Evolutionary conservation across 2,329 filamentous ascomycete genomes (phyloP).

Genomic region (Neofusicoccum sp.): DNA sequence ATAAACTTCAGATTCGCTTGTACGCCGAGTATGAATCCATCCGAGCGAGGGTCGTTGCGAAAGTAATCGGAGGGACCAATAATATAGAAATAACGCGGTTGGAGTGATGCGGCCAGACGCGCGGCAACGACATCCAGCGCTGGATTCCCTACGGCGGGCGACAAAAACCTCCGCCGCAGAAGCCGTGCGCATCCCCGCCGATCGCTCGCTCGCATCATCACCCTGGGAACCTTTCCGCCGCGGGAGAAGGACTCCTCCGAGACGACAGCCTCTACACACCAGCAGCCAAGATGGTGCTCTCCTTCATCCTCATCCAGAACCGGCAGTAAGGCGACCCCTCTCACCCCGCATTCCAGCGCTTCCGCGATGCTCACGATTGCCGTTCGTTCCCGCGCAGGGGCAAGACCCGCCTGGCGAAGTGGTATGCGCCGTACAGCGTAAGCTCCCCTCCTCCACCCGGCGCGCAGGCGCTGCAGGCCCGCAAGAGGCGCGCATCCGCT

Average conservation of each 20-base stretch:
- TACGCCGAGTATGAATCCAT: too few relatives aligned
- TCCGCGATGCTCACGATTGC: not conserved
- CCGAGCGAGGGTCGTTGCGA: too few relatives aligned
- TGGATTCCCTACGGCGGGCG: constrained; percentile 4
- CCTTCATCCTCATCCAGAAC: constrained; percentile 89
- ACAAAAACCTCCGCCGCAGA: constrained; percentile 19
- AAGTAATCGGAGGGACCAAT: too few relatives aligned
- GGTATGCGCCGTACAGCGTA: constrained; percentile 94
- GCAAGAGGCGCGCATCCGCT: not conserved
- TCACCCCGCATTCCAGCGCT: not conserved
- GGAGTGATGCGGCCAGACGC: not conserved
- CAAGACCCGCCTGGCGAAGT: constrained; percentile 97
- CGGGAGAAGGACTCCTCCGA: not conserved
- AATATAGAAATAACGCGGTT: not conserved
- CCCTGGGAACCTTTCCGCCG: constrained; percentile 4
- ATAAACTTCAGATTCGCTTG: too few relatives aligned
- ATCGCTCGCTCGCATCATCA: constrained; percentile 7
- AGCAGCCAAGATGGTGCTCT: constrained; percentile 63
- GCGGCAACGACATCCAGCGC: not conserved
- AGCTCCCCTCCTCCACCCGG: constrained; percentile 30
- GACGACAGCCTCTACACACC: not conserved
- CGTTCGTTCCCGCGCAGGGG: constrained; percentile 61
- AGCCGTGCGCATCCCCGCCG: constrained; percentile 6
- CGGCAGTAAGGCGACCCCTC: constrained; percentile 64
- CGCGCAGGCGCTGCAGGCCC: too few relatives aligned